phyloP scores from a whole-genome alignment of 164 flowering plant genomes.

The Vitis rupestris region DNA sequence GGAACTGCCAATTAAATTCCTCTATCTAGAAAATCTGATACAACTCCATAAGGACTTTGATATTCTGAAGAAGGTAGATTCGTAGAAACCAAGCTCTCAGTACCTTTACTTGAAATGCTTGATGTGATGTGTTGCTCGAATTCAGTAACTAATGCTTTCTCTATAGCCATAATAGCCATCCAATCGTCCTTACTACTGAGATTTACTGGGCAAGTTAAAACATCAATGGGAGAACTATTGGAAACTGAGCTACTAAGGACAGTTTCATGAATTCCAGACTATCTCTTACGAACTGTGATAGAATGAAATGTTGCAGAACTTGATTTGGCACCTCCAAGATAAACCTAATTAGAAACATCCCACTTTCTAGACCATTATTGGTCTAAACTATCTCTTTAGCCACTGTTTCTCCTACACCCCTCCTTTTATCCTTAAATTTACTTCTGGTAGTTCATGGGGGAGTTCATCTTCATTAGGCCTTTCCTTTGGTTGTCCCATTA shows the following conservation, averaged over 20 bases:
- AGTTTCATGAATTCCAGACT: slow-evolving; percentile 9
- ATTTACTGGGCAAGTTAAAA: not conserved
- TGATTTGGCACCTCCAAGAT: too few relatives aligned
- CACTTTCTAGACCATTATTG: too few relatives aligned
- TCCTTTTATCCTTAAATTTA: too few relatives aligned
- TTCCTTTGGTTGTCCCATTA: too few relatives aligned
- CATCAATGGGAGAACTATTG: not conserved
- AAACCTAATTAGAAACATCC: too few relatives aligned
- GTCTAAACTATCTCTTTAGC: too few relatives aligned
- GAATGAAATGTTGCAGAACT: too few relatives aligned
- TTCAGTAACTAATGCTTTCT: not conserved
- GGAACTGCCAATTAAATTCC: slow-evolving; percentile 1
- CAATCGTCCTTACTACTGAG: not conserved
- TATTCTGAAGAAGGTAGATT: slow-evolving; percentile 7
- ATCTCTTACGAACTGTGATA: not conserved
- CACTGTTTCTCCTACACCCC: too few relatives aligned
- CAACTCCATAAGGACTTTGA: slow-evolving; percentile 5
- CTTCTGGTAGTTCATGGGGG: too few relatives aligned
- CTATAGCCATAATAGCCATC: not conserved
- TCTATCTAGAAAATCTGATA: not conserved
- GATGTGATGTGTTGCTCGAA: not conserved
- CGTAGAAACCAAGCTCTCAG: not conserved
- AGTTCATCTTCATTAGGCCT: too few relatives aligned
- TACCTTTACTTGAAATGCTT: not conserved
- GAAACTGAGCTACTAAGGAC: slow-evolving; percentile 1